Evolutionary conservation across 495 filamentous ascomycete species (phyloP).

Genomic region (Cetradonia linearis): DNA sequence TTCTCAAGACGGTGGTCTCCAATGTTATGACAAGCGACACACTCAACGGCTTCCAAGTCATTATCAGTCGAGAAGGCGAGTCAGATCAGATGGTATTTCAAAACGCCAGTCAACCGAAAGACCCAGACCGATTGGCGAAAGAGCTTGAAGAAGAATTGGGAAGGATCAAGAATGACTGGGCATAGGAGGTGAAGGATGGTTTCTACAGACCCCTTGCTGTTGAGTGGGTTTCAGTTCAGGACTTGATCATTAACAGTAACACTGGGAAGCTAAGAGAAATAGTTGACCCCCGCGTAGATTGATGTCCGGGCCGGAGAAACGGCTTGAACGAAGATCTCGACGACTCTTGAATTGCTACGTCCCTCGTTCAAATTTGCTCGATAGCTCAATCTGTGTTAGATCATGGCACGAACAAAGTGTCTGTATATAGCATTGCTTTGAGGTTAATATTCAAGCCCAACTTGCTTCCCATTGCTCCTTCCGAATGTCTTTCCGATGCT

Average conservation of each 20-base stretch:
- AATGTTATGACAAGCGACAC: neutral
- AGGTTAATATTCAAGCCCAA: neutral
- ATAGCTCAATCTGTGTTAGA: neutral
- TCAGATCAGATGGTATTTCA: neutral
- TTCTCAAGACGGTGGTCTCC: conserved; percentile 1
- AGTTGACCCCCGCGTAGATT: neutral
- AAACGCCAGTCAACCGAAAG: neutral
- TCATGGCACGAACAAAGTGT: neutral
- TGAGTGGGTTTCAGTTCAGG: neutral
- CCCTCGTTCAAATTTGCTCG: neutral
- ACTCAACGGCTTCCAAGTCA: conserved; percentile 3
- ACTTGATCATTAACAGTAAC: neutral
- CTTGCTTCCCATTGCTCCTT: conserved; percentile 1
- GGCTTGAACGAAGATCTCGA: neutral
- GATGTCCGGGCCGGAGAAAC: neutral
- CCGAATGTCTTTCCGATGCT: neutral
- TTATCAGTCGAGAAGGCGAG: neutral
- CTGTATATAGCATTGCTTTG: neutral
- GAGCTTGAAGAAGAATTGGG: neutral
- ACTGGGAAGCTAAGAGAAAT: conserved; percentile 11
- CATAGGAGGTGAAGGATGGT: neutral
- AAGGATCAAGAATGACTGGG: conserved; percentile 6
- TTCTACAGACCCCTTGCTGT: neutral
- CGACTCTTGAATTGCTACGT: neutral
- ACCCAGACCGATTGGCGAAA: neutral